Conservation (phyloP, 768 basidiomycete species). For the Vararia minispora region DNA sequence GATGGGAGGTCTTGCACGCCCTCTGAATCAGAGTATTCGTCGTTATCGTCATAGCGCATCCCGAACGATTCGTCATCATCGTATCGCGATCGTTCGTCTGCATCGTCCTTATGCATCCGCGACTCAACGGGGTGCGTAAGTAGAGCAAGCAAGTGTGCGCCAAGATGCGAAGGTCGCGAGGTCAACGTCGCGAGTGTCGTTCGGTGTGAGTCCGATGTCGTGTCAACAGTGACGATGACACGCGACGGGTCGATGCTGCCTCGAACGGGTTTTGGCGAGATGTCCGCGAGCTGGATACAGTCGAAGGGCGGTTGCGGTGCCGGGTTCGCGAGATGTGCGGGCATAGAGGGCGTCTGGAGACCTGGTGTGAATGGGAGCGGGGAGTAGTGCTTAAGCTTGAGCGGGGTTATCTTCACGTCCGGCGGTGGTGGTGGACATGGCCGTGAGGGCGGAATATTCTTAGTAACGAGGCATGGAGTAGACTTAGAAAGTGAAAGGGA, state of each 20-base stretch:
- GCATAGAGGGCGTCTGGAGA: conserved; percentile 37
- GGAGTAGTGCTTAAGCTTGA: conserved; percentile 5
- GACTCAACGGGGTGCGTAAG: conserved; percentile 36
- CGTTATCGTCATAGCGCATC: background rate
- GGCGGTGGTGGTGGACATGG: conserved; percentile 24
- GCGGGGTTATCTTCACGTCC: conserved; percentile 17
- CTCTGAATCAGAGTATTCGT: background rate
- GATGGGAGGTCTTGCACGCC: too few relatives aligned
- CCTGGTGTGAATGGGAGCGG: conserved; percentile 22
- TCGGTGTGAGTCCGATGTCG: conserved; percentile 51
- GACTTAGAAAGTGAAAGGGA: conserved; percentile 17
- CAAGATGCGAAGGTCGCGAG: conserved; percentile 58
- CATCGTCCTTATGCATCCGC: conserved; percentile 11
- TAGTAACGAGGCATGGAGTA: conserved; percentile 13
- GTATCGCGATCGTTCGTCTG: too few relatives aligned
- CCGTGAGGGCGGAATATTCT: conserved; percentile 20
- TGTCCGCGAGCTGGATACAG: conserved; percentile 51
- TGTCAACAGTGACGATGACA: conserved; percentile 63
- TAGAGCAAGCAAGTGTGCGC: too few relatives aligned
- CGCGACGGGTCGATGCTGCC: conserved; percentile 42
- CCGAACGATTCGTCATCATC: too few relatives aligned
- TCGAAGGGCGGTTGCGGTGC: conserved; percentile 48
- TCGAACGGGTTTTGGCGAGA: conserved; percentile 29
- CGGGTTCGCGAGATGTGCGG: conserved; percentile 31
- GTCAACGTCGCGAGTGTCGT: conserved; percentile 58